These are phyloP conservation scores for Moesziomyces sp. DNA, from an alignment of 1,284 basidiomycete genomes.

Conservation along the genomic window DNA sequence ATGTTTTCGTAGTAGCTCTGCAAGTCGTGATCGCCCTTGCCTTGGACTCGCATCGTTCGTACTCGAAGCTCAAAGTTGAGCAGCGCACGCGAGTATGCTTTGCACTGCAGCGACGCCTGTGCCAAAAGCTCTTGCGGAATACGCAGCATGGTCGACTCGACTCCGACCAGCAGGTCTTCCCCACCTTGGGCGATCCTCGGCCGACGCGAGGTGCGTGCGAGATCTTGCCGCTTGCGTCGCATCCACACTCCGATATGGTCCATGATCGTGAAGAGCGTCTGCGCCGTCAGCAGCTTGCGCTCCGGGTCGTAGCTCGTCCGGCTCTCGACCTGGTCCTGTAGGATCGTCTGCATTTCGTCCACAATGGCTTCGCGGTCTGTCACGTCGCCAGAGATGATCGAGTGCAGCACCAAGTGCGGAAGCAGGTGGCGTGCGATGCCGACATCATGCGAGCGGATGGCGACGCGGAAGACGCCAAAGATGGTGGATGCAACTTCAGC, in stretches of 20 bases:
- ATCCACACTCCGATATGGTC: constrained; percentile 96
- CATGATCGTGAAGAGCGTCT: constrained; percentile 93
- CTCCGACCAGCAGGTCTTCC: constrained; percentile 64
- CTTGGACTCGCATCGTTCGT: constrained; percentile 56
- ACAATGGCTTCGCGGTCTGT: constrained; percentile 74
- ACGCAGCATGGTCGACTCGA: constrained; percentile 82
- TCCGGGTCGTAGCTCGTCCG: constrained; percentile 50
- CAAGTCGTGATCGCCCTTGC: constrained; percentile 53
- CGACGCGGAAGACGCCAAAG: constrained; percentile 82
- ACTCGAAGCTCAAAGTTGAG: constrained; percentile 86
- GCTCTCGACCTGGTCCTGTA: constrained; percentile 81
- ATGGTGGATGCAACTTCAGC: constrained; percentile 71
- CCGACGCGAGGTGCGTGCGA: constrained; percentile 33
- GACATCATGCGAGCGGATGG: constrained; percentile 87
- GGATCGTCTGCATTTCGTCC: constrained; percentile 81
- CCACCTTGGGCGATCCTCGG: constrained; percentile 34
- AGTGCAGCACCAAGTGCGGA: constrained; percentile 89
- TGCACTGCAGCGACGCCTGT: constrained; percentile 90
- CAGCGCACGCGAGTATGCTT: constrained; percentile 90
- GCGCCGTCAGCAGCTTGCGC: constrained; percentile 69
- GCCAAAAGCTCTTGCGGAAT: constrained; percentile 92
- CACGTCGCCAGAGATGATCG: constrained; percentile 81
- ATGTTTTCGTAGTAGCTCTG: constrained; percentile 87
- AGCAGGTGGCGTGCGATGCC: constrained; percentile 88
- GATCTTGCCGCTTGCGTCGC: constrained; percentile 69